Evolutionary conservation across 495 filamentous ascomycete genomes (phyloP).

Genomic region (Daldinia concentrica): DNA sequence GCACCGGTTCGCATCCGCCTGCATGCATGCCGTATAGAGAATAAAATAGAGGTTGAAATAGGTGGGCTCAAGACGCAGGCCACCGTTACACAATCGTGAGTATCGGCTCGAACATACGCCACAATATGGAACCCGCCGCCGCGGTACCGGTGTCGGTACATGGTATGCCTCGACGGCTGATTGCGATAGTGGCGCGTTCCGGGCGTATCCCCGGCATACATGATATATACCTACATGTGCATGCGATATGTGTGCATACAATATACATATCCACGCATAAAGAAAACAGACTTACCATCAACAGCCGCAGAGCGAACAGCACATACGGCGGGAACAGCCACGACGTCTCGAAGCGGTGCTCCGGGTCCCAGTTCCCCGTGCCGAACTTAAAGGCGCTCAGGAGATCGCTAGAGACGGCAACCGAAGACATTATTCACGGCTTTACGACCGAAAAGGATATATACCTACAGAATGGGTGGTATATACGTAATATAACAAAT

Average conservation of each 20-base stretch:
- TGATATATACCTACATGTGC: neutral
- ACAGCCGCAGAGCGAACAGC: constrained; percentile 66
- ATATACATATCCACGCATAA: neutral
- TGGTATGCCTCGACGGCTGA: neutral
- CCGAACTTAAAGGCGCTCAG: constrained; percentile 51
- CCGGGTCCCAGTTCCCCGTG: constrained; percentile 62
- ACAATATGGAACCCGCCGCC: constrained; percentile 2
- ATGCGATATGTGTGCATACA: neutral
- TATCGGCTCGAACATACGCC: neutral
- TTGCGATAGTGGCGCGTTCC: constrained; percentile 1
- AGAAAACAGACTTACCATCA: constrained; percentile 57
- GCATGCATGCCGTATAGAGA: neutral
- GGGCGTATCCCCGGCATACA: neutral
- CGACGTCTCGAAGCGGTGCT: constrained; percentile 75
- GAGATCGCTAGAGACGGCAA: neutral
- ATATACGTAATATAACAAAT: neutral
- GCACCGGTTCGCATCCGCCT: neutral
- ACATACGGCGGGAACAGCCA: constrained; percentile 74
- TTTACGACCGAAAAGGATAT: neutral
- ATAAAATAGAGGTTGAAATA: neutral
- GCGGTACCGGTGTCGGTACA: neutral
- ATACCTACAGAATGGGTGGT: neutral
- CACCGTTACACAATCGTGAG: neutral
- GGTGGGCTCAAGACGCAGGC: neutral
- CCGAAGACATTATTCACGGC: neutral